Base-by-base conservation (phyloP, 2,329 filamentous ascomycete genomes). In the Aspergillus fijiensis region DNA sequence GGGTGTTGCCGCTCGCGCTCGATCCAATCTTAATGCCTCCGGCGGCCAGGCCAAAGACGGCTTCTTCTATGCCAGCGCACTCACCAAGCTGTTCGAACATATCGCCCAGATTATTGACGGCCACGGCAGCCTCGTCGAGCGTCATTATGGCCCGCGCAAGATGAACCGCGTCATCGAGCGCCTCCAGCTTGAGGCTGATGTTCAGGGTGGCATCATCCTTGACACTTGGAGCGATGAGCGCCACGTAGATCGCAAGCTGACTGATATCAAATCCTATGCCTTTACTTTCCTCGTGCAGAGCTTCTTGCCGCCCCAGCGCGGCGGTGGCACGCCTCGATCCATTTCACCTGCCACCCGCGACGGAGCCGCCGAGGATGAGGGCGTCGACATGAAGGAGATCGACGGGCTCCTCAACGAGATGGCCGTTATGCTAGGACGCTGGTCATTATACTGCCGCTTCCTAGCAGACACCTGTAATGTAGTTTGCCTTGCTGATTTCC, bases 211-310 rank as follows among this genome's bases (percentile, higher is more conserved):
- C 65, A 96, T 98, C 67, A 88, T 99, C 60, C 81, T 99, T 55
- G 95, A 99, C 73, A 95, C 93, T 0, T 99, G 95, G 92, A 89
- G 88, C 58, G 95, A 99, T 65, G 94, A 98, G 72, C 85, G 92
- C 60, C 85, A 82, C 61, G 86, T 99, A 51, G 90, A 94, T 71
- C 86, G 94, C 68, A 91, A 89, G 71, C 81, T 99, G 62, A 98
- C 91, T 2, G 95, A 99, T 70, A 91, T 96, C 75, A 98, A 96
- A 79, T 96, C 93, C 58, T 99, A 99, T 72, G 93, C 95, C 0
- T 99, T 96, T 75, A 96, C 93, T 0, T 99, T 99, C 72, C 80
- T 99, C 49, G 93, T 98, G 0, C 93, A 97, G 76, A 97, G 93
- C 78, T 97, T 96, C 73, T 75, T 96, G 51, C 87, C 91, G 0